A percentile compares a stretch with the other conserved stretches of the same genome.
phyloP scores from a whole-genome alignment of 345 rosid species.

The Noccaea caerulescens region DNA sequence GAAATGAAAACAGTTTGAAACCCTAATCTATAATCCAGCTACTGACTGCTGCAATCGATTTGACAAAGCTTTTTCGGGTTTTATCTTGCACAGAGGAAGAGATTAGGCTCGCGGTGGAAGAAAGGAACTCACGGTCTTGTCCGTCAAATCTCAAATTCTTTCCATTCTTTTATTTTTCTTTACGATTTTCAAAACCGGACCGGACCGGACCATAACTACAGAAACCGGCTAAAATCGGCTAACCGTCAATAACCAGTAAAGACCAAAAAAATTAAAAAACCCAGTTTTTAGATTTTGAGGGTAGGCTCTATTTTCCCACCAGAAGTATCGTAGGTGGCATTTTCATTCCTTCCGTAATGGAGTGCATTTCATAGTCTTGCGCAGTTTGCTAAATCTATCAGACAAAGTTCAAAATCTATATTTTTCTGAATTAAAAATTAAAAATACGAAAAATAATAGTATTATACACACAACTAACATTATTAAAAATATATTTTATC shows the following conservation, averaged over 20 bases:
- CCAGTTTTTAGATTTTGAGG: too few species aligned
- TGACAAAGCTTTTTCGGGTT: constrained; percentile 10
- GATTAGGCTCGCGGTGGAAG: constrained; percentile 2
- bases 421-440: too few species aligned
- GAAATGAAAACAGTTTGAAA: not conserved
- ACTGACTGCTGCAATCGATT: not conserved
- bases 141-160: not conserved
- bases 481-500: too few species aligned
- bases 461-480: too few species aligned
- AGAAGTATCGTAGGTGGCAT: too few species aligned
- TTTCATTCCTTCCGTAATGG: too few species aligned
- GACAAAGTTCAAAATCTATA: too few species aligned
- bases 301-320: too few species aligned
- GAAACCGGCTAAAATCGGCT: not conserved
- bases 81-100: not conserved
- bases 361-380: too few species aligned
- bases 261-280: too few species aligned
- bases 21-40: not conserved
- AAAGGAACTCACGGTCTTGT: not conserved
- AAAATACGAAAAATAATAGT: too few species aligned
- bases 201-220: not conserved
- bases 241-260: not conserved
- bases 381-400: too few species aligned
- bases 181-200: not conserved
- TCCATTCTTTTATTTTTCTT: not conserved